Base-by-base conservation (phyloP, 1,284 basidiomycete genomes). In the Coriolopsis trogii region DNA sequence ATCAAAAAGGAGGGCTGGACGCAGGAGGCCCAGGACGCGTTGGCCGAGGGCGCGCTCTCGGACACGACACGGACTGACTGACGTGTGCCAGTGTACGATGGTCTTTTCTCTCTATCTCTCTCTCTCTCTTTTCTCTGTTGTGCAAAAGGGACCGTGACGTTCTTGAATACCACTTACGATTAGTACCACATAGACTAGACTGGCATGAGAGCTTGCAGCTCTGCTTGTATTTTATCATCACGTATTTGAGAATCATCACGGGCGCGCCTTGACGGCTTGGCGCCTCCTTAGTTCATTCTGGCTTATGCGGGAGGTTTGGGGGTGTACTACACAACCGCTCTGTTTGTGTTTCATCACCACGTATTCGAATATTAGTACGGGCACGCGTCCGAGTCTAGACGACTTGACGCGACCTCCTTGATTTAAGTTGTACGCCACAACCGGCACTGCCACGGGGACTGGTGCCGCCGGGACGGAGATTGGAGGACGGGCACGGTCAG, bases 1-100 rank as follows among this genome's bases (percentile, higher is more conserved):
- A 58, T 62, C 51, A 57, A 62, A 25, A 51, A 55, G 53, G 40
- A 41, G 21, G 55, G 51, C 6, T 62, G 62, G 62, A 42, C 48
- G 24, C 51, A 60, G 34, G 62, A 59, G 31, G 36, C 40, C 28
- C 62, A 63, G 49, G 62, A 63, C 38, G 40, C 46, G 26, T 34
- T 59, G 40, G 38, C 46, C 6, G 51, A 42, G 20, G 38, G 43
- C 42, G 40, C 36, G 10, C 26, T 30, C 12, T 52, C 51, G 12
- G 51, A 52, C 29, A 43, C 51, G 31, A 47, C 28, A 39, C 36
- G 21, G 42, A 44, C 30, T 44, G 42, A 33, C 26, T 47, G 50
- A 53, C n/a, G n/a, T n/a, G n/a, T n/a, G n/a, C n/a, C n/a, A n/a
- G n/a, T n/a, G n/a, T n/a, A n/a, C n/a, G n/a, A n/a, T n/a, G n/a